Evolutionary conservation across 768 basidiomycete species (phyloP).

Genomic region (Leucosporidium yakuticum): DNA sequence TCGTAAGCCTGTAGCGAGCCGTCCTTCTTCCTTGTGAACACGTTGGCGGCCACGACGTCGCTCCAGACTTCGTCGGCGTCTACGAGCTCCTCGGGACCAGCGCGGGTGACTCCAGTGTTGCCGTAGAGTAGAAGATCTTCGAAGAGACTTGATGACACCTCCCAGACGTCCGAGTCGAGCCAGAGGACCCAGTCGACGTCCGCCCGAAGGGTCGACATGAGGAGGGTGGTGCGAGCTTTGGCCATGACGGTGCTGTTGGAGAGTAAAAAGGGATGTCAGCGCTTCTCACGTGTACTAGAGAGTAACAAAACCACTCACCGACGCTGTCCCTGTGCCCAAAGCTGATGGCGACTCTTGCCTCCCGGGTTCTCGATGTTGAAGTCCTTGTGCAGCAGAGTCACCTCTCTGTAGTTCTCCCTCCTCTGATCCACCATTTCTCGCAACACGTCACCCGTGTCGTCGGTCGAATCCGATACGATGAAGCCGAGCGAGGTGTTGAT

Average conservation of each 20-base stretch:
- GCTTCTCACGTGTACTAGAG: too few species aligned
- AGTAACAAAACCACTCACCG: constrained; percentile 14
- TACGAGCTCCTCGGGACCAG: neutral
- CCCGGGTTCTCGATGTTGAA: constrained; percentile 23
- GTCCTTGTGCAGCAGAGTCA: constrained; percentile 23
- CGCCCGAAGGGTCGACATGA: constrained; percentile 26
- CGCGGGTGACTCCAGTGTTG: constrained; percentile 14
- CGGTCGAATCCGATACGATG: constrained; percentile 26
- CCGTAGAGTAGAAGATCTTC: constrained; percentile 23
- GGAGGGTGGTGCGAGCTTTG: constrained; percentile 26
- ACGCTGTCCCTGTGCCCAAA: constrained; percentile 12
- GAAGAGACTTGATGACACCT: constrained; percentile 21
- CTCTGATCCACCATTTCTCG: constrained; percentile 1
- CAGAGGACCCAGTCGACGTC: constrained; percentile 31
- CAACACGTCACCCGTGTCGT: constrained; percentile 19
- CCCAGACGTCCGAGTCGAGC: constrained; percentile 25
- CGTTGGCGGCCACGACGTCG: constrained; percentile 28
- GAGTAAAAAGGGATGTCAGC: neutral
- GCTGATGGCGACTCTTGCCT: constrained; percentile 11
- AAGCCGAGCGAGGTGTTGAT: constrained; percentile 27
- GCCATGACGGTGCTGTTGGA: constrained; percentile 23
- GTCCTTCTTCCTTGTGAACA: constrained; percentile 8
- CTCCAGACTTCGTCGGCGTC: neutral
- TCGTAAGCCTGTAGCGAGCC: constrained; percentile 20
- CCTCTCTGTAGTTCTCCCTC: constrained; percentile 5